Conservation (phyloP, 139 green algal species). For the Desmodesmus armatus region DNA sequence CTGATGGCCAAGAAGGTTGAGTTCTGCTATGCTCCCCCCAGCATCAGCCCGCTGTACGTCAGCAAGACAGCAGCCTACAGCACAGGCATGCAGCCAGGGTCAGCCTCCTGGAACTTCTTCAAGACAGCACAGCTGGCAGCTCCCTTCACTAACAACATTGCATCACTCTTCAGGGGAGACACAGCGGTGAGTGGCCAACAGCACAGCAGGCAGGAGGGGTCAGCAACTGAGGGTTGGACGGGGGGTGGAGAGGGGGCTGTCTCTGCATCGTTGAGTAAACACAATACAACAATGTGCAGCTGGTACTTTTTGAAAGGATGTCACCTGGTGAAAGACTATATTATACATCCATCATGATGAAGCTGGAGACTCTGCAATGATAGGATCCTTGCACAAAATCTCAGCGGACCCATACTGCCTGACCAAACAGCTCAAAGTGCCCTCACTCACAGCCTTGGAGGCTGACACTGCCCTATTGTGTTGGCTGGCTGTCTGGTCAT, state of each 20-base stretch:
- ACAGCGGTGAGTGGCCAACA: conserved; percentile 10
- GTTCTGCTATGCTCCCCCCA: conserved; percentile 47
- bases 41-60: conserved; percentile 26
- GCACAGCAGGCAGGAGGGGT: background rate
- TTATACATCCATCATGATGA: too few species aligned
- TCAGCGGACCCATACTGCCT: too few species aligned
- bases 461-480: background rate
- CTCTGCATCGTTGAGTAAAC: too few species aligned
- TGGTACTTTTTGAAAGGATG: too few species aligned
- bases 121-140: conserved; percentile 23
- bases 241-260: background rate
- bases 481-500: background rate
- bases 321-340: too few species aligned
- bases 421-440: too few species aligned
- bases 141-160: conserved; percentile 24
- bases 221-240: too few species aligned
- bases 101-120: conserved; percentile 35
- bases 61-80: conserved; percentile 42
- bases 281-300: background rate
- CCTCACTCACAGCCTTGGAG: too few species aligned
- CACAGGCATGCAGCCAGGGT: conserved; percentile 46
- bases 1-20: conserved; percentile 37
- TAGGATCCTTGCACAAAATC: too few species aligned
- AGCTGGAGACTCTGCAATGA: too few species aligned
- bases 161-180: conserved; percentile 42